These are phyloP conservation scores for Ceratocystis alfenasii DNA, from an alignment of 2,329 filamentous ascomycete species.

Conservation along the genomic window DNA sequence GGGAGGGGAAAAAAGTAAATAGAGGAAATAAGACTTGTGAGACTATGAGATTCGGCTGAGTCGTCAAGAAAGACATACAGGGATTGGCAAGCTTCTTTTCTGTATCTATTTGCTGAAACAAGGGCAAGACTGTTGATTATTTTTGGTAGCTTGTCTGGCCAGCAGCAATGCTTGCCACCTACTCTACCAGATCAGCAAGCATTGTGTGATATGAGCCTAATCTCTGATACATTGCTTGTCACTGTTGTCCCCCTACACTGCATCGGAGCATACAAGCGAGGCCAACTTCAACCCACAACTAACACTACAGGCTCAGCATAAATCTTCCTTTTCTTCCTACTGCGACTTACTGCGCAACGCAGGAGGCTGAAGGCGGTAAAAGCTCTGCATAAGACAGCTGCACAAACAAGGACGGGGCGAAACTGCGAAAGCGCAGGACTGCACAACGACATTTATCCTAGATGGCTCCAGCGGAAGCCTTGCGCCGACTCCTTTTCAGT, in stretches of 20 bases:
- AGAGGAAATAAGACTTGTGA: background rate
- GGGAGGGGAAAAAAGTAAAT: slow-evolving; percentile 2
- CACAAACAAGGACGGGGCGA: background rate
- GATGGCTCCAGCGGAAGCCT: background rate
- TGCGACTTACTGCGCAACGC: background rate
- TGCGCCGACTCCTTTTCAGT: background rate
- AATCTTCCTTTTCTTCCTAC: slow-evolving; percentile 6
- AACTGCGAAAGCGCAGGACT: background rate
- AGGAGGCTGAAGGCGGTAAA: slow-evolving; percentile 10
- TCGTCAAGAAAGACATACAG: background rate
- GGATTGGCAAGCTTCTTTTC: too few species aligned
- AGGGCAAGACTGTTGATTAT: background rate
- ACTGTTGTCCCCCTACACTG: background rate
- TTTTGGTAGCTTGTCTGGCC: background rate
- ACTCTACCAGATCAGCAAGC: background rate
- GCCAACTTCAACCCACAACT: background rate
- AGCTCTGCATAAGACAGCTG: slow-evolving; percentile 10
- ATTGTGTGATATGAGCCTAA: background rate
- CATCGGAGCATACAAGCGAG: slow-evolving; percentile 3
- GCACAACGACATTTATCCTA: background rate
- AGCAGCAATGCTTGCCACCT: background rate
- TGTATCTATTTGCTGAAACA: too few species aligned
- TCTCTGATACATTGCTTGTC: background rate
- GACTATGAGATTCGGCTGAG: background rate
- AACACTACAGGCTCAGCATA: background rate